Evolutionary conservation across 345 rosid genomes (phyloP).

Genomic region (Cardiospermum halicacabum): DNA sequence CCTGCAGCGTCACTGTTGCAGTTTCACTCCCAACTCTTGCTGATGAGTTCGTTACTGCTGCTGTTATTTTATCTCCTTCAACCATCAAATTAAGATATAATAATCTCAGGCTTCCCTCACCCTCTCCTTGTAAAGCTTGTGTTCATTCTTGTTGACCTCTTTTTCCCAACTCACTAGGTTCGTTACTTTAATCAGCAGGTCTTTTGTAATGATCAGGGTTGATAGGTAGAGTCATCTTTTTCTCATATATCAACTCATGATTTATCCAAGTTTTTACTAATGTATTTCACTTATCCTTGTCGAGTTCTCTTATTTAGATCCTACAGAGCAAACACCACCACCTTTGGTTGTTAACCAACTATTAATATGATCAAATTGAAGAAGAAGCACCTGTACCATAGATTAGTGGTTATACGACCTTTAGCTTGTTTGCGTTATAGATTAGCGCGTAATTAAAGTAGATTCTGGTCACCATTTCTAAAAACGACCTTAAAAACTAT

Average conservation of each 20-base stretch:
- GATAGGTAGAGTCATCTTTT: background rate
- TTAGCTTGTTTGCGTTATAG: background rate
- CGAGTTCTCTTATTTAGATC: background rate
- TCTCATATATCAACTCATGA: background rate
- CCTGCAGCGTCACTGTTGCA: constrained; percentile 13
- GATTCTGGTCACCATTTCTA: background rate
- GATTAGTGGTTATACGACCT: background rate
- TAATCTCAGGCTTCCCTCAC: background rate
- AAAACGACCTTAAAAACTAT: background rate
- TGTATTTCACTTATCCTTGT: background rate
- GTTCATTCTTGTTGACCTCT: constrained; percentile 13
- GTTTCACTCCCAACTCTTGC: constrained; percentile 3
- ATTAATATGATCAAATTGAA: background rate
- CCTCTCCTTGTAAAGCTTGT: constrained; percentile 16
- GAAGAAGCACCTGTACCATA: background rate
- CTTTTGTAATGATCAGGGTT: constrained; percentile 2
- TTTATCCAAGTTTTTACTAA: background rate
- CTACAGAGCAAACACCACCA: too few relatives aligned
- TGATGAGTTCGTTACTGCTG: constrained; percentile 9
- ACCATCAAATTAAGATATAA: background rate
- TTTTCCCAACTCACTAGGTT: background rate
- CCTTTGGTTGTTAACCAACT: background rate
- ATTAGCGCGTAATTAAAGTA: background rate
- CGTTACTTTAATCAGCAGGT: constrained; percentile 4
- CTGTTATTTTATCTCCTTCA: constrained; percentile 6